Base-by-base conservation (phyloP, 257 asterid genomes). In the Gynochthodes officinalis region DNA sequence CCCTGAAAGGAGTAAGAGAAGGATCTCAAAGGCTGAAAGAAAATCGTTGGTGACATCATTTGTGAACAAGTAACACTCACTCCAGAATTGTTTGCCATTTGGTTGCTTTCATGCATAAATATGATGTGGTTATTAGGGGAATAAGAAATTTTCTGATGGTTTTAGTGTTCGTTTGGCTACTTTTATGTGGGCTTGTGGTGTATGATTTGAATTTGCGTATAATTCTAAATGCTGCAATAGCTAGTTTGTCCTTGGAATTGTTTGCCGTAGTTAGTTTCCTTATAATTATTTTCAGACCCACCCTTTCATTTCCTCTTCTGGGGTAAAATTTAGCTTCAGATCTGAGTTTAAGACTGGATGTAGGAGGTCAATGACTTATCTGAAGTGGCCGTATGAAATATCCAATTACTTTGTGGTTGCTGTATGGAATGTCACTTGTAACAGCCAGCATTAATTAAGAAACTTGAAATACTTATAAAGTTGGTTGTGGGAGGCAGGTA, bases 21-120 rank as follows among this genome's bases (percentile, higher is more conserved):
- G 77, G 81, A 46, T 87, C 69, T 46, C 91, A 30, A 89, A 64
- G 76, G 82, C 69, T 61, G 92, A 84, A 64, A 87, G 97, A 32
- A 86, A 39, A 83, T 61, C 82, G 7, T 68, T 89, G 86, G 84
- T 86, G 75, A 81, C 82, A 86, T 63, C 76, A 59, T 87, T 75
- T 81, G 92, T 91, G 67, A 84, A 77, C 82, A 81, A 81, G 97
- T 91, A 87, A 28, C 23, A 11, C 19, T 10, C 35, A n/a, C 18
- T 71, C 23, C 50, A 33, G 55, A 30, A 4, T 27, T 30, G n/a
- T 50, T 15, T 46, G 73, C 23, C n/a, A 44, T 63, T 46, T 12
- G 43, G 40, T 59, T 63, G 10, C 28, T 62, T 68, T 53, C 11
- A 6, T 21, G 44, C 62, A 32, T 27, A 52, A 18, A 32, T 74